Evolutionary conservation across 257 asterid species (phyloP).

Genomic region (Eustoma russellianum): DNA sequence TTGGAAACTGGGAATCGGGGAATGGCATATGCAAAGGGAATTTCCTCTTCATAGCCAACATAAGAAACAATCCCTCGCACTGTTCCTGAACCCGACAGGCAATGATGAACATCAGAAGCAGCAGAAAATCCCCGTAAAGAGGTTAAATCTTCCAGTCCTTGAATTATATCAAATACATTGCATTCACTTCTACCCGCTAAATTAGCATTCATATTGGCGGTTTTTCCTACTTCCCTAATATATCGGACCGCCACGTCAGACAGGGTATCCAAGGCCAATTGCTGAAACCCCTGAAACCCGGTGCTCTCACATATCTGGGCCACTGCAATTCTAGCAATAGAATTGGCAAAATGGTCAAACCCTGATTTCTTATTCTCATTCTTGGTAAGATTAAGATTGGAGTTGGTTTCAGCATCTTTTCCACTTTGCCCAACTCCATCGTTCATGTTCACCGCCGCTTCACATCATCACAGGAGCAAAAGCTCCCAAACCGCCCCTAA

Average conservation of each 20-base stretch:
- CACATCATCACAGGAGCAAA: slow-evolving; percentile 28
- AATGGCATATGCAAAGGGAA: slow-evolving; percentile 49
- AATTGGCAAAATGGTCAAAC: slow-evolving; percentile 21
- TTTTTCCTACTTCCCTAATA: slow-evolving; percentile 39
- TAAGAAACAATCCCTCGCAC: slow-evolving; percentile 36
- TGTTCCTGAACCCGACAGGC: slow-evolving; percentile 49
- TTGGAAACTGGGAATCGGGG: slow-evolving; percentile 59
- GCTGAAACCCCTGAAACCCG: slow-evolving; percentile 77
- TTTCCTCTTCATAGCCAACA: slow-evolving; percentile 46
- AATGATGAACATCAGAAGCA: slow-evolving; percentile 37
- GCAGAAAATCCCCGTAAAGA: slow-evolving; percentile 26
- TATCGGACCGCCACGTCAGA: slow-evolving; percentile 69
- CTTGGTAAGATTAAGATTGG: slow-evolving; percentile 19
- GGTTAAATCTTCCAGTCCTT: slow-evolving; percentile 55
- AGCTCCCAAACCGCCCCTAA: slow-evolving; percentile 5
- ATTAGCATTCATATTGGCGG: slow-evolving; percentile 41
- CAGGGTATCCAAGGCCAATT: slow-evolving; percentile 53
- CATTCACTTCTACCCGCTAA: slow-evolving; percentile 55
- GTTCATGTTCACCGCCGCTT: slow-evolving; percentile 63
- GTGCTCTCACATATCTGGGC: slow-evolving; percentile 41
- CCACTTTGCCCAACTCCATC: slow-evolving; percentile 58
- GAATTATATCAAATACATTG: slow-evolving; percentile 61
- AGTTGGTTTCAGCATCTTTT: slow-evolving; percentile 30
- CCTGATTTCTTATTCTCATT: slow-evolving; percentile 23
- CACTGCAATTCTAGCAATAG: slow-evolving; percentile 24